Evolutionary conservation across 345 rosid genomes (phyloP).

Genomic region (Rhodamnia argentea): DNA sequence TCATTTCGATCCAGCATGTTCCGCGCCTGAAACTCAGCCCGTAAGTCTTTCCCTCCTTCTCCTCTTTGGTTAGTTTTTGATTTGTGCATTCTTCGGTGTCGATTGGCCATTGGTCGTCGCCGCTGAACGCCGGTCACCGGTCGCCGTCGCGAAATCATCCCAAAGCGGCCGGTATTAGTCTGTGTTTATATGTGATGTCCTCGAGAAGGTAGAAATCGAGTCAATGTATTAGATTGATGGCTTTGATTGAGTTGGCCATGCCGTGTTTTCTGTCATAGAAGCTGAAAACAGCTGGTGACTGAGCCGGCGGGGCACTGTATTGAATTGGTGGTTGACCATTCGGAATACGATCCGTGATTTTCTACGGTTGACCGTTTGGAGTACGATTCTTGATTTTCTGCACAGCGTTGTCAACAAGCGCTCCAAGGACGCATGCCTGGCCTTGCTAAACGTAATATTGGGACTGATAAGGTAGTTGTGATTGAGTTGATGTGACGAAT

Average conservation of each 20-base stretch:
- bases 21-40: slow-evolving; percentile 11
- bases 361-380: background rate
- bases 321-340: background rate
- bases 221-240: background rate
- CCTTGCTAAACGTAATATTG: background rate
- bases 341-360: too few relatives aligned
- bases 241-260: background rate
- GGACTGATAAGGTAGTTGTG: background rate
- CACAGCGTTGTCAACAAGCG: background rate
- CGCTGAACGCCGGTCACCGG: background rate
- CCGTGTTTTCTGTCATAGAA: background rate
- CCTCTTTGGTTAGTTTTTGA: background rate
- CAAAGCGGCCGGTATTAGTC: background rate
- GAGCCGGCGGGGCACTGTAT: background rate
- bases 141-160: background rate
- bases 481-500: background rate
- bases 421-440: background rate
- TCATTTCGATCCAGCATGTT: slow-evolving; percentile 27
- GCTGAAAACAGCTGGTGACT: background rate
- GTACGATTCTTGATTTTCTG: background rate
- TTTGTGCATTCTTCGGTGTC: background rate
- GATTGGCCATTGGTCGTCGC: background rate
- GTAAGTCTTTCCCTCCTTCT: slow-evolving; percentile 2
- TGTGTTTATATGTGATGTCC: background rate
- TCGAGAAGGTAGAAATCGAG: background rate